Evolutionary conservation across 352 stramenopile genomes (phyloP).

Genomic region (Globisporangium paroecandrum): DNA sequence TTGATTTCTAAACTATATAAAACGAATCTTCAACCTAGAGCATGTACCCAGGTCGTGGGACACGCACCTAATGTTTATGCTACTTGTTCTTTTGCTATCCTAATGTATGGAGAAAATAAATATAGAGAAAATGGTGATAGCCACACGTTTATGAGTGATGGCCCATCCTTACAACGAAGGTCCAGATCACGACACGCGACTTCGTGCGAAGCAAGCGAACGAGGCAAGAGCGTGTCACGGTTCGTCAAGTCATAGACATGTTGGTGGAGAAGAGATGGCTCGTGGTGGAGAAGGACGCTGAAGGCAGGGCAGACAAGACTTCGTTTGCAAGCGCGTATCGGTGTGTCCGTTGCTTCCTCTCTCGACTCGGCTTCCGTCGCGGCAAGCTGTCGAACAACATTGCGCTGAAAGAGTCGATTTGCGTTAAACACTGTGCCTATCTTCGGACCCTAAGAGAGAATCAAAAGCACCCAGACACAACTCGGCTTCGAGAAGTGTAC

Average conservation of each 20-base stretch:
- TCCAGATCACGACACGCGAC: background rate
- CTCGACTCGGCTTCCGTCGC: background rate
- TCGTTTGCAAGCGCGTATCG: conserved; percentile 4
- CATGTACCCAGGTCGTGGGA: too few relatives aligned
- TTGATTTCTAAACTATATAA: too few relatives aligned
- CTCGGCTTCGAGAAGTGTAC: conserved; percentile 1
- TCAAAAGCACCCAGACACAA: background rate
- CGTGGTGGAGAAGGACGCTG: background rate
- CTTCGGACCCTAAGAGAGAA: background rate
- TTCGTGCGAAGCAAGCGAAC: background rate
- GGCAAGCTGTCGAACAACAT: conserved; percentile 3
- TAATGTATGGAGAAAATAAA: too few relatives aligned
- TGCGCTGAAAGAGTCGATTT: conserved; percentile 6
- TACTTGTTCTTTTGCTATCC: too few relatives aligned
- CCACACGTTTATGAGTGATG: too few relatives aligned
- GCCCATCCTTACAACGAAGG: too few relatives aligned
- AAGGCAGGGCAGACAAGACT: background rate
- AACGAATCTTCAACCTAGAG: too few relatives aligned
- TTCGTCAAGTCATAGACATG: background rate
- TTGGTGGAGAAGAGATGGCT: background rate
- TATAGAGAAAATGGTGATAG: too few relatives aligned
- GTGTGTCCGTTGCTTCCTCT: background rate
- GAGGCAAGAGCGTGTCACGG: background rate
- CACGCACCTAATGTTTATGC: too few relatives aligned
- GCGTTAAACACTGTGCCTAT: background rate